A percentile compares a stretch with the other conserved stretches of the same genome.
phyloP scores from a whole-genome alignment of 305 asterid species.

The Fraxinus paxiana region DNA sequence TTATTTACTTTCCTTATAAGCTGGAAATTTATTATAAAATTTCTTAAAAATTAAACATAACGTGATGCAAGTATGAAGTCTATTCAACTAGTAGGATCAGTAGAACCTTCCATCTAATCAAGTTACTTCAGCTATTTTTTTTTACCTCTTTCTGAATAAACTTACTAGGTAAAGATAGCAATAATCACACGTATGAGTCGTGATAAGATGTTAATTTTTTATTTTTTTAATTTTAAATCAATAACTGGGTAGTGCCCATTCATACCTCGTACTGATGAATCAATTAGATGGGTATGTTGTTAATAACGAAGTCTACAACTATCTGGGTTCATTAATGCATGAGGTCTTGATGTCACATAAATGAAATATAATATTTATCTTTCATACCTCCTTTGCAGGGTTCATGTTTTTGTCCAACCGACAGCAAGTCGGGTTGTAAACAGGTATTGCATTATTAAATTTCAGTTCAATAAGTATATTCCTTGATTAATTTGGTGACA shows the following conservation, averaged over 20 bases:
- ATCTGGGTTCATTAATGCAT: background rate
- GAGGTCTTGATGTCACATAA: background rate
- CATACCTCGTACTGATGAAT: background rate
- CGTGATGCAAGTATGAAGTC: background rate
- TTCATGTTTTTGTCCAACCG: slow-evolving; percentile 84
- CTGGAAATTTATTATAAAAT: background rate
- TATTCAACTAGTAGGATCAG: background rate
- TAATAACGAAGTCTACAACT: background rate
- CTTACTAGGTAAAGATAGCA: background rate
- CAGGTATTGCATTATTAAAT: slow-evolving; percentile 46
- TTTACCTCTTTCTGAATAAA: background rate
- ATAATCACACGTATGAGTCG: background rate
- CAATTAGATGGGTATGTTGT: background rate
- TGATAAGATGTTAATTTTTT: background rate
- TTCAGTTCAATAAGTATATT: slow-evolving; percentile 4
- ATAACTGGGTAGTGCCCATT: background rate
- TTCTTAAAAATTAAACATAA: background rate
- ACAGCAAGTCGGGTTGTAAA: slow-evolving; percentile 80
- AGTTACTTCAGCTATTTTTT: background rate
- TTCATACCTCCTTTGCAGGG: slow-evolving; percentile 57
- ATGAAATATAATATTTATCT: background rate
- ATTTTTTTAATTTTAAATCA: background rate
- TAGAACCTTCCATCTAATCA: background rate
- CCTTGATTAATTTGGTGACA: background rate
- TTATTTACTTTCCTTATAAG: background rate